These are phyloP conservation scores for Schizothecium vesticola DNA, from an alignment of 495 filamentous ascomycete species.

Conservation along the genomic window DNA sequence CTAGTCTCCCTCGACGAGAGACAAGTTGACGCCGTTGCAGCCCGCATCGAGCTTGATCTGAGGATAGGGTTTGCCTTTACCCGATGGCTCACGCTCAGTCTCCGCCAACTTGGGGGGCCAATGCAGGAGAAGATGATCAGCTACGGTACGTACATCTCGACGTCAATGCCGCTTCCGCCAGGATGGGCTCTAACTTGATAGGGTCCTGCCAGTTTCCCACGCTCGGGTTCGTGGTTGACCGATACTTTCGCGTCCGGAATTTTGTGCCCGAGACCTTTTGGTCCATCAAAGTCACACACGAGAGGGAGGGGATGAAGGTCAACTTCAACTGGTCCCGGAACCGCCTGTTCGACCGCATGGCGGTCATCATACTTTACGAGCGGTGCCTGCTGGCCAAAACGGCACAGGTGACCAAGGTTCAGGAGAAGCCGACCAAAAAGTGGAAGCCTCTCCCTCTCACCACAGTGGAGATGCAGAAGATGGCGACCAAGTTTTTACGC, in stretches of 20 bases:
- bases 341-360: conserved; percentile 81
- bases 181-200: conserved; percentile 27
- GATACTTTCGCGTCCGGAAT: conserved; percentile 86
- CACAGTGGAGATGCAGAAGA: conserved; percentile 98
- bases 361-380: conserved; percentile 77
- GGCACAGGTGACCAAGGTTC: conserved; percentile 75
- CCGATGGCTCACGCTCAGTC: conserved; percentile 71
- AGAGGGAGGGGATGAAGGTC: conserved; percentile 71
- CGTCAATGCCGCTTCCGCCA: neutral
- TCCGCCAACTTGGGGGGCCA: conserved; percentile 60
- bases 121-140: conserved; percentile 65
- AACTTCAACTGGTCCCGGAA: conserved; percentile 79
- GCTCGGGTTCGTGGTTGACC: conserved; percentile 91
- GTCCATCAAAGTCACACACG: conserved; percentile 79
- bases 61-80: conserved; percentile 90
- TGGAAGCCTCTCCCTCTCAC: conserved; percentile 92
- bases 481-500: conserved; percentile 76
- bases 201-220: conserved; percentile 97
- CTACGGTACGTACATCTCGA: conserved; percentile 59
- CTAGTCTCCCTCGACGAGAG: conserved; percentile 75
- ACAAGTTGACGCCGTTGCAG: conserved; percentile 82
- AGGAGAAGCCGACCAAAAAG: conserved; percentile 87
- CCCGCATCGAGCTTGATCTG: conserved; percentile 87
- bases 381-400: conserved; percentile 70
- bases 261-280: conserved; percentile 93